Evolutionary conservation across 257 asterid genomes (phyloP), one percentile per base, ranked within the genome.

Genomic region (Capsicum rhomboideum): DNA sequence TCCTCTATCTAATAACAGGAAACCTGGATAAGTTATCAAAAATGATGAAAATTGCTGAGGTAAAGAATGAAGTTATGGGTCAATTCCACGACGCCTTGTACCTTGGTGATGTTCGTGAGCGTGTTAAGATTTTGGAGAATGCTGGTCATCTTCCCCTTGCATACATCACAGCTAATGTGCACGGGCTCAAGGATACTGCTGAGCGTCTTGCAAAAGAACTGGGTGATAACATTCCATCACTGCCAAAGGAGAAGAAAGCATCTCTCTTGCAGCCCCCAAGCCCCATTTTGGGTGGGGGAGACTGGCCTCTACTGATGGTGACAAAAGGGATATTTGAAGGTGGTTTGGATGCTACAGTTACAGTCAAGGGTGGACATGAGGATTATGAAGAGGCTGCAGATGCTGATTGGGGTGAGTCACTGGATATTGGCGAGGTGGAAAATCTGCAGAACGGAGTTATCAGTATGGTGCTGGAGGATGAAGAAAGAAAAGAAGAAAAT

Each of bases 11-110:
- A 69, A 92, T 93, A 78, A 93, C 98, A 16, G 98, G 98, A 50
- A 94, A 95, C 89, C 85, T 92, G 77, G 97, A 90, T 83, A 95
- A 96, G 87, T 82, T 96, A 79, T 89, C 98, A 31, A 93, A 93
- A 86, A 93, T 96, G 99, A 93, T 96, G 98, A 94, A 91, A 90
- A 93, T 96, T 68, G 98, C 98, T 21, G 98, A 96, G 89, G 96
- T 91, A 8, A 90, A 93, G 87, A 95, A 92, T 85, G 98, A 96
- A 11, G 94, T 96, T 23, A 96, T 95, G 99, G 98, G 97, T 75
- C 98, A 96, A 88, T 96, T 94, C 89, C 99, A 96, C 8, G 88
- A 95, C 75, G 98, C 98, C 4, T 75, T 96, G 85, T 96, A 96
- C 90, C 93, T 96, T 55, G 99, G 99, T 56, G 96, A 95, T 72